Percentiles rank a stretch among this genome's conserved stretches.
Conservation (phyloP, 306 rosid species). For the Medicago lupulina region DNA sequence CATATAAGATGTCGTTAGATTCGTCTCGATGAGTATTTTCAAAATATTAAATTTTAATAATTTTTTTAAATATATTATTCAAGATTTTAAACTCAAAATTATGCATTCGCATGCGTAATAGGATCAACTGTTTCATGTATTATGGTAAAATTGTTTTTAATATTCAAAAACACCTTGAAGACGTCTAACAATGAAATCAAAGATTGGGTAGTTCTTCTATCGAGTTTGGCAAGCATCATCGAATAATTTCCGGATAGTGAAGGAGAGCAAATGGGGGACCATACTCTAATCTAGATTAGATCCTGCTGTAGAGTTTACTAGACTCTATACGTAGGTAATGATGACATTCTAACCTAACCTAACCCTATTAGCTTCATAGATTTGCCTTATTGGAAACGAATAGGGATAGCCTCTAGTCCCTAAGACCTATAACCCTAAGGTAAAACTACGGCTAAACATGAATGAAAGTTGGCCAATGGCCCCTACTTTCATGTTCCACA, state of each 20-base stretch:
- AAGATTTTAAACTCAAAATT: too few species aligned
- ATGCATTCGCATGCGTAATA: too few species aligned
- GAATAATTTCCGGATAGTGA: too few species aligned
- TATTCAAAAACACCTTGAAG: too few species aligned
- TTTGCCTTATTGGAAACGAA: slow-evolving; percentile 34
- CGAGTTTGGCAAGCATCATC: not conserved
- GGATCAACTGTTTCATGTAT: too few species aligned
- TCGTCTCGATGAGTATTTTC: too few species aligned
- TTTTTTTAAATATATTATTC: too few species aligned
- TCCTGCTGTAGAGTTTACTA: not conserved
- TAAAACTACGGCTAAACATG: not conserved
- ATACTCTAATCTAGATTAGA: not conserved
- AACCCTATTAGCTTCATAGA: slow-evolving; percentile 38
- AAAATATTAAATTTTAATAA: too few species aligned
- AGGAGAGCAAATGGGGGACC: slow-evolving; percentile 6
- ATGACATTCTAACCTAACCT: slow-evolving; percentile 44
- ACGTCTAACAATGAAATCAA: too few species aligned
- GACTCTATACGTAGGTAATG: slow-evolving; percentile 41
- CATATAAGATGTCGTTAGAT: too few species aligned
- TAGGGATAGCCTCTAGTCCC: slow-evolving; percentile 34
- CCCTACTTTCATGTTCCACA: slow-evolving; percentile 12
- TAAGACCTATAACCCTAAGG: slow-evolving; percentile 1
- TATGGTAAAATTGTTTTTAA: too few species aligned
- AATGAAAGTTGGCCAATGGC: slow-evolving; percentile 33
- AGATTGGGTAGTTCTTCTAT: too few species aligned